Percentiles rank a stretch among this genome's conserved stretches.
These are phyloP conservation scores for Trichoderma sp. DNA, from an alignment of 2,329 filamentous ascomycete species.

Conservation along the genomic window DNA sequence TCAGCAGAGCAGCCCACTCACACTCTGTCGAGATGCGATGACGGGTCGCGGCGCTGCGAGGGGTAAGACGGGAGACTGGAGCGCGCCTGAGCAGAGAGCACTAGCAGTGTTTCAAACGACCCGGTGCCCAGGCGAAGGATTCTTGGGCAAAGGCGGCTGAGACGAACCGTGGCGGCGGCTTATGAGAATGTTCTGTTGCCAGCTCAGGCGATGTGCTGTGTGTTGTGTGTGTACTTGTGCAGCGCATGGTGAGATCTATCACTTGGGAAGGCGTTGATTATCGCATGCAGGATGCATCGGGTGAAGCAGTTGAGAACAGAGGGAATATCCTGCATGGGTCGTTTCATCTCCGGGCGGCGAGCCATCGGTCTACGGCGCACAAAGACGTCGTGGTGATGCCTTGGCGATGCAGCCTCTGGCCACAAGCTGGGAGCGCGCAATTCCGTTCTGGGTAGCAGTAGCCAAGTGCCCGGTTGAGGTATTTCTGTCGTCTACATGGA, in stretches of 20 bases:
- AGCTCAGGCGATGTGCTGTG: too few relatives aligned
- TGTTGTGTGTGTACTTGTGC: too few relatives aligned
- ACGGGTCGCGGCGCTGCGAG: constrained; percentile 19
- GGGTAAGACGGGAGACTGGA: constrained; percentile 13
- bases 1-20: constrained; percentile 18
- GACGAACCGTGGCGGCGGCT: background rate
- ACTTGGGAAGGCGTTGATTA: background rate
- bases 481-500: background rate
- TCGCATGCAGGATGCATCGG: background rate
- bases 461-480: background rate
- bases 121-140: background rate
- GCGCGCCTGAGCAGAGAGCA: constrained; percentile 4
- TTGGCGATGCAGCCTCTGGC: background rate
- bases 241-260: background rate
- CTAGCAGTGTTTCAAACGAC: background rate
- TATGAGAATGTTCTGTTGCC: too few relatives aligned
- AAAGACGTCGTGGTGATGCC: background rate
- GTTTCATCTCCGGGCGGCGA: background rate
- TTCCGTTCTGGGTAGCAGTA: background rate
- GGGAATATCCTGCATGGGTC: background rate
- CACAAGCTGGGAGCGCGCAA: background rate
- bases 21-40: constrained; percentile 15
- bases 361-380: constrained; percentile 9
- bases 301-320: background rate
- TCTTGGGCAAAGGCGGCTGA: constrained; percentile 16